Evolutionary conservation across 2,329 filamentous ascomycete genomes (phyloP), one percentile per base, ranked within the genome.

Genomic region (Pseudogymnoascus pannorum): DNA sequence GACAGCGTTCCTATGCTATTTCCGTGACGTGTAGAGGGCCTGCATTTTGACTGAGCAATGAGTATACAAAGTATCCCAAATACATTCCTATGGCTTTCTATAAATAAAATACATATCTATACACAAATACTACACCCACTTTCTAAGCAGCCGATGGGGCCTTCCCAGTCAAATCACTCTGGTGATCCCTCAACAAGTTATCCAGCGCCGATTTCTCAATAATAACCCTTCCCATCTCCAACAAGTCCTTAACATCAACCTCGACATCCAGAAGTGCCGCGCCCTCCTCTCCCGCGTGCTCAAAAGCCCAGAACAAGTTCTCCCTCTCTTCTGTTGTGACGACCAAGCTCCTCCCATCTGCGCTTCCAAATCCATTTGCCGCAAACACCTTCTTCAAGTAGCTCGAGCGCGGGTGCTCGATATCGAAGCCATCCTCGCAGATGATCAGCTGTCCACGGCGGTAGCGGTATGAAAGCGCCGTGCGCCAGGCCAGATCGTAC

Each of bases 401-500:
- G 66, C 83, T 79, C 38, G 83, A 78, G 12, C 74, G 70, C 0
- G 82, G 62, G 20, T 66, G 60, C 57, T 70, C 66, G 63, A 96
- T 83, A 66, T 92, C 86, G 76, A 90, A 82, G 40, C 85, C 83
- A 70, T 91, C 87, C 70, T 93, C 87, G 69, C 94, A 87, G 42
- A 99, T 85, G 66, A 97, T 79, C 69, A 99, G 78, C 78, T 97
- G 91, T 57, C 92, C 94, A 67, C 87, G 85, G 66, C 87, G 82
- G 76, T 94, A 97, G 63, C 94, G 86, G 78, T 96, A 96, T 71
- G 89, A 94, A 66, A 99, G 81, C 9, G 94, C 94, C 44, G 89
- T 97, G 72, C 94, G 86, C 91, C 91, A 97, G 8, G 94, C 94
- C 69, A 95, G 81, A 75, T 97, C 92, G 78, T 99, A 99, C 57